Base-by-base conservation (phyloP, 805 yeast genomes). In the Wilhelminamyces savonicus region DNA sequence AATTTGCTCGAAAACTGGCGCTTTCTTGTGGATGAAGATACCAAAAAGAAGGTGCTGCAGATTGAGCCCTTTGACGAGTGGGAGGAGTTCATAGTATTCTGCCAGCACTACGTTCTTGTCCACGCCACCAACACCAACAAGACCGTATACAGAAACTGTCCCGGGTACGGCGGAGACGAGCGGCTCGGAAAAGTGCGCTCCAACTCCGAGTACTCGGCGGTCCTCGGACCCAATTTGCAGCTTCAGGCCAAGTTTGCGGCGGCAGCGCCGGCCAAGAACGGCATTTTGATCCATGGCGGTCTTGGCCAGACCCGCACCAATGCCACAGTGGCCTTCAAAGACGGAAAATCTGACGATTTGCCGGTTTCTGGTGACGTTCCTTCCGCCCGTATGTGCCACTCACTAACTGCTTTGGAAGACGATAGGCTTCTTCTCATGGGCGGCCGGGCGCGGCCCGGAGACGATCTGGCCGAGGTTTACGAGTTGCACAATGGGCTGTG, bases 41-140 rank as follows among this genome's bases (percentile, higher is more conserved):
- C 56, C 5, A 73, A 70, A 41, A 25, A 31, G 0, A 49, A 53
- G 23, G 66, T 84, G 7, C 62, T 60, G 12, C 27, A 46, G 1
- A 62, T 81, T 13, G 94, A 83, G 48, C 71, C 73, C 3, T 84
- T 83, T 52, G 94, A 84, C 50, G 94, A 84, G 54, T 72, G 83
- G 74, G 94, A 83, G 54, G 94, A 83, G 52, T 82, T 83, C 39
- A 67, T 77, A 17, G 46, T 80, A 10, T 83, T 81, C 45, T 74
- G 84, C 34, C 90, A 82, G 43, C 92, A 83, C 49, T 84, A 83
- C 45, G 60, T 77, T 21, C 62, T 80, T 23, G 60, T 78, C 3
- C 87, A 80, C 52, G 85, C 85, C 9, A 66, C 78, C 0, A 74
- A 71, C 40, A 41, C 43, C 11, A 28, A n/a, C n/a, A n/a, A n/a